Evolutionary conservation across 306 rosid genomes (phyloP).

Genomic region (Cercis canadensis): DNA sequence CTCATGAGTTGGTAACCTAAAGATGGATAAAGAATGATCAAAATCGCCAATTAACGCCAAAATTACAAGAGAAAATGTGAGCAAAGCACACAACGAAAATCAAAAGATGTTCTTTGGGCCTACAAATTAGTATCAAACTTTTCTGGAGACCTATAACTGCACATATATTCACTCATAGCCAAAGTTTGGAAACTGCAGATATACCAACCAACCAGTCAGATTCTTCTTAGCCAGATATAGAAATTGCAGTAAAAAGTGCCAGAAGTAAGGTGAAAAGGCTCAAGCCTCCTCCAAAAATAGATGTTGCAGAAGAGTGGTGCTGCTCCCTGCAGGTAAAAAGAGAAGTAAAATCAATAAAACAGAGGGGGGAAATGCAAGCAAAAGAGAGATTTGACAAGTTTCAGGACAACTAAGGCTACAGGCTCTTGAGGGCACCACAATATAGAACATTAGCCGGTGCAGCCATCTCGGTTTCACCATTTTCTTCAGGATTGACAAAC

Average conservation of each 20-base stretch:
- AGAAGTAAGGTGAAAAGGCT: conserved; percentile 49
- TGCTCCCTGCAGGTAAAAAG: conserved; percentile 50
- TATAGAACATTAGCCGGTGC: conserved; percentile 72
- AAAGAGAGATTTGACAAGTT: not conserved
- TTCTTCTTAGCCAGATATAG: conserved; percentile 40
- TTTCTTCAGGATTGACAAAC: conserved; percentile 72
- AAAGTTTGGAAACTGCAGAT: conserved; percentile 29
- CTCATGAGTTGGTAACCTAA: not conserved
- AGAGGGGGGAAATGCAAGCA: not conserved
- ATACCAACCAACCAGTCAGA: not conserved
- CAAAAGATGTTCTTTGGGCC: not conserved
- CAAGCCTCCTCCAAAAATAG: conserved; percentile 30
- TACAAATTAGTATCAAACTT: conserved; percentile 27
- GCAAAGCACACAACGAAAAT: conserved; percentile 15
- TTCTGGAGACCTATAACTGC: conserved; percentile 22
- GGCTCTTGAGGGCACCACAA: conserved; percentile 63
- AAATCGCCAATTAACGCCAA: conserved; percentile 17
- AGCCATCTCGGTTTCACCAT: conserved; percentile 63
- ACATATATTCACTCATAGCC: conserved; percentile 5
- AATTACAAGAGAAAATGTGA: conserved; percentile 32
- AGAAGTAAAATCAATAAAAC: conserved; percentile 6
- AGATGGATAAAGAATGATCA: conserved; percentile 15
- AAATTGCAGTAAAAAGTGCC: conserved; percentile 48
- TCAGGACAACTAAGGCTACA: conserved; percentile 54
- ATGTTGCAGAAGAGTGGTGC: conserved; percentile 41